A percentile compares a stretch with the other conserved stretches of the same genome.
These are phyloP conservation scores for Pholiota molesta DNA, from an alignment of 768 basidiomycete species.

Conservation along the genomic window DNA sequence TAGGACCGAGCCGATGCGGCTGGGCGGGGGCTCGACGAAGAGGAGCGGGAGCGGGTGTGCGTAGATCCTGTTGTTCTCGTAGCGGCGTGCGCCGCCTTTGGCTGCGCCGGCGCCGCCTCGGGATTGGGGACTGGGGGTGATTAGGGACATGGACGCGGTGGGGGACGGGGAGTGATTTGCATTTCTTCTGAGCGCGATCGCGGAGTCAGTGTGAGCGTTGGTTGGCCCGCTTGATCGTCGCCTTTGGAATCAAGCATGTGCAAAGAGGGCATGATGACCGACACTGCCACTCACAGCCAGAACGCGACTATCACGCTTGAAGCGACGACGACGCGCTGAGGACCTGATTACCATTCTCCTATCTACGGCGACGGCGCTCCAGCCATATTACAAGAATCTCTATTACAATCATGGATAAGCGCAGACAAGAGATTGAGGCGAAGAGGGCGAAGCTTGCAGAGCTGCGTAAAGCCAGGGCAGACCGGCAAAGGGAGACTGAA, in stretches of 20 bases:
- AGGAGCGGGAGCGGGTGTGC: constrained; percentile 71
- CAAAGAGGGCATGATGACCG: neutral
- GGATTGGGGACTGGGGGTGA: constrained; percentile 41
- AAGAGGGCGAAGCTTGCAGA: constrained; percentile 89
- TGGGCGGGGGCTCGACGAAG: constrained; percentile 45
- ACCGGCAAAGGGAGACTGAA: constrained; percentile 61
- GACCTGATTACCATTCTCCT: neutral
- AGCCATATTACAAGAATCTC: neutral
- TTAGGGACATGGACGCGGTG: constrained; percentile 45
- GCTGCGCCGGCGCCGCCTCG: constrained; percentile 30
- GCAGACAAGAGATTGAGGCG: constrained; percentile 87
- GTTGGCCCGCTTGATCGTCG: constrained; percentile 5
- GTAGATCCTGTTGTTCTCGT: constrained; percentile 72
- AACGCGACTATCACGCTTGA: neutral
- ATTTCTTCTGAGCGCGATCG: neutral
- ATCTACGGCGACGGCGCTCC: neutral
- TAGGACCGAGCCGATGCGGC: constrained; percentile 47
- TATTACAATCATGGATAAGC: constrained; percentile 56
- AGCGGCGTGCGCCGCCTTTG: constrained; percentile 58
- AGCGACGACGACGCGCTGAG: constrained; percentile 5
- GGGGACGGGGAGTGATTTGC: neutral
- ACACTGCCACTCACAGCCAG: constrained; percentile 13
- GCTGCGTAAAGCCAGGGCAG: constrained; percentile 75
- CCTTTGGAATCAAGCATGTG: constrained; percentile 13
- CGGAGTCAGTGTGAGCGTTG: constrained; percentile 1